Conservation (phyloP, 2,329 filamentous ascomycete species). For the Fusarium sp. region DNA sequence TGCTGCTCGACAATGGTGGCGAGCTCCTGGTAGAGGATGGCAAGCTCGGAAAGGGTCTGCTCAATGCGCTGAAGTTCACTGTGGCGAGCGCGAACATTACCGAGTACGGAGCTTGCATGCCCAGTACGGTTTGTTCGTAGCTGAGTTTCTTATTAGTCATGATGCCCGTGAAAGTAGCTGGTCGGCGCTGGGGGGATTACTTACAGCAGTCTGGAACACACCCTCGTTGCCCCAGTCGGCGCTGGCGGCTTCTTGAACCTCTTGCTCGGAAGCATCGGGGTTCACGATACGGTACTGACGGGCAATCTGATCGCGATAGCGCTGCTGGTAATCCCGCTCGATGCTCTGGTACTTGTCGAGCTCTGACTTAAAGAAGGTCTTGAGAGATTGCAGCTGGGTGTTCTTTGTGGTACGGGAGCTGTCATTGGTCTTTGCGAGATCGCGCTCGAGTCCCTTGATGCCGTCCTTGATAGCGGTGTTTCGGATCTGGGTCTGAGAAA, state of each 20-base stretch:
- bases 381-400: conserved; percentile 74
- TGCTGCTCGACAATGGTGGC: conserved; percentile 79
- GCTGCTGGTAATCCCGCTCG: conserved; percentile 74
- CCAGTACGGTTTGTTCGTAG: conserved; percentile 78
- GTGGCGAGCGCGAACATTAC: conserved; percentile 82
- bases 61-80: conserved; percentile 86
- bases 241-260: conserved; percentile 74
- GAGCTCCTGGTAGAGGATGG: conserved; percentile 76
- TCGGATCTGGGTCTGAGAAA: conserved; percentile 74
- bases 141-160: conserved; percentile 52
- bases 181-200: conserved; percentile 44
- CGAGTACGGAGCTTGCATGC: conserved; percentile 77
- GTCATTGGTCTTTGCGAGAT: conserved; percentile 71
- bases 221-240: conserved; percentile 80
- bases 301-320: conserved; percentile 80
- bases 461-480: conserved; percentile 82
- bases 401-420: conserved; percentile 71
- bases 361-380: conserved; percentile 76
- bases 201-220: conserved; percentile 83
- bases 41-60: conserved; percentile 75
- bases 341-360: conserved; percentile 75
- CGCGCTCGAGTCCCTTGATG: conserved; percentile 78
- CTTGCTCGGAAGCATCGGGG: conserved; percentile 77
- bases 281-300: conserved; percentile 85
- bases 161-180: not conserved